Evolutionary conservation across 306 rosid genomes (phyloP).

Genomic region (Psophocarpus tetragonolobus): DNA sequence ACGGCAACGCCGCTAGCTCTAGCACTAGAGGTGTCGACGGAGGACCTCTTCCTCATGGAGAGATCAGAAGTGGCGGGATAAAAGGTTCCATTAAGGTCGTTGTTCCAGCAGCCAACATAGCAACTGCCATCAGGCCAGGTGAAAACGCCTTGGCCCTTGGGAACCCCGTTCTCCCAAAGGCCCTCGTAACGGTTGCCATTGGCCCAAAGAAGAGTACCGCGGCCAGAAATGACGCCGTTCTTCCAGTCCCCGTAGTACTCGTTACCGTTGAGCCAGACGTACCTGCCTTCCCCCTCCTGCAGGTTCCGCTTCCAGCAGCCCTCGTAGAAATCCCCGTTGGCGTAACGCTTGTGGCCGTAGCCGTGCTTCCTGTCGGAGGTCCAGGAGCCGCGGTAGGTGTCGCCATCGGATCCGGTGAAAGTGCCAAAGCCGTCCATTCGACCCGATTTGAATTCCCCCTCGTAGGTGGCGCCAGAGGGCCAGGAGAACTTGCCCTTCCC

Average conservation of each 20-base stretch:
- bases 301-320: conserved; percentile 80
- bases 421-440: conserved; percentile 89
- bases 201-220: conserved; percentile 73
- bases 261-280: conserved; percentile 89
- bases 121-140: conserved; percentile 83
- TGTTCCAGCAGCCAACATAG: conserved; percentile 74
- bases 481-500: conserved; percentile 92
- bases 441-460: conserved; percentile 92
- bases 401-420: conserved; percentile 83
- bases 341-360: conserved; percentile 70
- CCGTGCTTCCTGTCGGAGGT: conserved; percentile 76
- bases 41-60: conserved; percentile 70
- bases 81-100: conserved; percentile 66
- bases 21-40: conserved; percentile 50
- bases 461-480: conserved; percentile 94
- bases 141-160: conserved; percentile 80
- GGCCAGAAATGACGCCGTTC: conserved; percentile 75
- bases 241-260: conserved; percentile 87
- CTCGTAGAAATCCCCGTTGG: conserved; percentile 79
- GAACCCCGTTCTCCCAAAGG: conserved; percentile 85
- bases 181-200: conserved; percentile 89
- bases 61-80: conserved; percentile 52
- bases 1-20: conserved; percentile 51
- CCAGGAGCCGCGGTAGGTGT: conserved; percentile 80
- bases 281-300: conserved; percentile 83